Evolutionary conservation across 140 eudicot genomes (phyloP).

Genomic region (Oenanthe javanica): DNA sequence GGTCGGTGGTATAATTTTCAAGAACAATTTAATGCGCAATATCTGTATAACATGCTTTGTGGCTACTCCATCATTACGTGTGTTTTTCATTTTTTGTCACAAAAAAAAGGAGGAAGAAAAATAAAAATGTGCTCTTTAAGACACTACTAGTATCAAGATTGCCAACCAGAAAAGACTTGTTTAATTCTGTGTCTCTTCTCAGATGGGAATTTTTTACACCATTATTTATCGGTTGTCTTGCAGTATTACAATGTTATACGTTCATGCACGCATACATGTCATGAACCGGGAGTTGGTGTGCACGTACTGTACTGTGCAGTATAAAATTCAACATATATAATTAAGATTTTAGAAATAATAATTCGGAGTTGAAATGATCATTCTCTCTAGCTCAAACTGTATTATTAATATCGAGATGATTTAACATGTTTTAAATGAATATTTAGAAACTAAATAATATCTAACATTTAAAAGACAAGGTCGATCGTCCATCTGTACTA

Average conservation of each 20-base stretch:
- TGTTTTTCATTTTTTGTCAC: neutral
- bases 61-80: neutral
- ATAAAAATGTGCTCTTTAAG: neutral
- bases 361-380: too few species aligned
- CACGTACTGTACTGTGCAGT: too few species aligned
- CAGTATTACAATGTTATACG: neutral
- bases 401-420: too few species aligned
- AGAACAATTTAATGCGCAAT: neutral
- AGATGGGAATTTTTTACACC: neutral
- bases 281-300: too few species aligned
- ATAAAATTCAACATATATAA: too few species aligned
- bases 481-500: neutral
- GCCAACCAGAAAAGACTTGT: neutral
- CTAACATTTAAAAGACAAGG: neutral
- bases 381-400: too few species aligned
- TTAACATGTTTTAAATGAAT: neutral
- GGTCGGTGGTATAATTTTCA: too few species aligned
- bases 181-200: neutral
- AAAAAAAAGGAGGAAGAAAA: too few species aligned
- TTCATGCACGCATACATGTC: neutral
- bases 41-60: neutral
- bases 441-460: neutral
- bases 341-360: too few species aligned
- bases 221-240: neutral
- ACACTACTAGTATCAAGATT: neutral